Conservation (phyloP, 1,139 yeast species). For the Eremothecium coryli region DNA sequence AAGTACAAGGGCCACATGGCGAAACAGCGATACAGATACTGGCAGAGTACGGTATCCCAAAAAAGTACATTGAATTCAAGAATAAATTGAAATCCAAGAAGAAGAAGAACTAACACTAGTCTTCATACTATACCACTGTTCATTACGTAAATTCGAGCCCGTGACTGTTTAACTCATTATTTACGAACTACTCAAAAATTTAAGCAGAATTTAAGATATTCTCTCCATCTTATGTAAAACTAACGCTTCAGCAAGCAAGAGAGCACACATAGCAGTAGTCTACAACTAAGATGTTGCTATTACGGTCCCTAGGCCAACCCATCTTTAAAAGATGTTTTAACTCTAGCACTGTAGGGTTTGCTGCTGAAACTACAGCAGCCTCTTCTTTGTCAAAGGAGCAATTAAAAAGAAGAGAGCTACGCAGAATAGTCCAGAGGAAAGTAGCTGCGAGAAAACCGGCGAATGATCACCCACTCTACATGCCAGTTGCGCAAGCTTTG, state of each 20-base stretch:
- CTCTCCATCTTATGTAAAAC: too few relatives aligned
- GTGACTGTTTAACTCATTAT: too few relatives aligned
- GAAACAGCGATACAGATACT: conserved; percentile 49
- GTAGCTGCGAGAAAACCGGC: conserved; percentile 35
- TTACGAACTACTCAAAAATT: too few relatives aligned
- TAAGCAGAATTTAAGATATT: too few relatives aligned
- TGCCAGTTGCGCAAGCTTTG: conserved; percentile 66
- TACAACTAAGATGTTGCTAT: too few relatives aligned
- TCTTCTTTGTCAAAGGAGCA: conserved; percentile 22
- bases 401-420: conserved; percentile 24
- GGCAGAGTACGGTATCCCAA: conserved; percentile 58
- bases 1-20: conserved; percentile 88
- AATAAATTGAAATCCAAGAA: conserved; percentile 58
- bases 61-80: conserved; percentile 54
- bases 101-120: conserved; percentile 17
- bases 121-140: not conserved
- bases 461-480: conserved; percentile 48
- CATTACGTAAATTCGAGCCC: too few relatives aligned
- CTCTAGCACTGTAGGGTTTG: not conserved
- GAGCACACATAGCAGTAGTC: too few relatives aligned
- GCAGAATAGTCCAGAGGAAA: conserved; percentile 23
- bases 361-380: conserved; percentile 3
- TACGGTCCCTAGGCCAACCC: not conserved
- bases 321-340: conserved; percentile 1
- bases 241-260: too few relatives aligned